Conservation (phyloP, 2,329 filamentous ascomycete genomes). For the Fusarium bactridioides region DNA sequence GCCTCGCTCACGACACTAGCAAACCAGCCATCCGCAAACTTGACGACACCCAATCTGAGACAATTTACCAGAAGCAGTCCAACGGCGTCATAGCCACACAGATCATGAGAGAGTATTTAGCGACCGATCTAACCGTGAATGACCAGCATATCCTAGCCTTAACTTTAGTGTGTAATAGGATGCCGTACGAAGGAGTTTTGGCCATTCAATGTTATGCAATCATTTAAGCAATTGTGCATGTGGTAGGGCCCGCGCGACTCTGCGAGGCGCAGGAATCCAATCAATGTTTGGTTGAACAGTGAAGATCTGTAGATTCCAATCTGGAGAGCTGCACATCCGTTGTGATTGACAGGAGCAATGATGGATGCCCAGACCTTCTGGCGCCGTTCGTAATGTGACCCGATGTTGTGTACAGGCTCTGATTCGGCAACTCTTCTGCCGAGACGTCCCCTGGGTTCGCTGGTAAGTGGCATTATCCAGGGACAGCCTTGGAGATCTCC, state of each 20-base stretch:
- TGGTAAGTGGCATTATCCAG: not conserved
- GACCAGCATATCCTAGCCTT: constrained; percentile 6
- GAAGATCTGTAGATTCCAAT: constrained; percentile 37
- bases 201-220: constrained; percentile 24
- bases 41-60: constrained; percentile 24
- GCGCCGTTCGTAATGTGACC: constrained; percentile 22
- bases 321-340: constrained; percentile 12
- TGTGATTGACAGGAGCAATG: constrained; percentile 34
- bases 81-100: constrained; percentile 18
- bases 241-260: constrained; percentile 26
- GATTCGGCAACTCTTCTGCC: constrained; percentile 12
- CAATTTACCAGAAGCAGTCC: constrained; percentile 25
- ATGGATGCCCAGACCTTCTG: constrained; percentile 32
- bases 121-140: constrained; percentile 10
- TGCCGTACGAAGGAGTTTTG: constrained; percentile 23
- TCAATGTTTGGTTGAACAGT: constrained; percentile 18
- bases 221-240: constrained; percentile 1
- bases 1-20: constrained; percentile 13
- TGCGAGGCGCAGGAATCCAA: constrained; percentile 31
- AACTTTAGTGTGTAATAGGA: constrained; percentile 3
- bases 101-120: not conserved
- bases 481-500: constrained; percentile 29
- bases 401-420: not conserved
- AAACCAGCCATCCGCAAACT: constrained; percentile 28
- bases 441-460: not conserved